Percentiles rank a stretch among this genome's conserved stretches.
Evolutionary conservation across 495 filamentous ascomycete genomes (phyloP).

Genomic region (Chlorociboria aeruginascens): DNA sequence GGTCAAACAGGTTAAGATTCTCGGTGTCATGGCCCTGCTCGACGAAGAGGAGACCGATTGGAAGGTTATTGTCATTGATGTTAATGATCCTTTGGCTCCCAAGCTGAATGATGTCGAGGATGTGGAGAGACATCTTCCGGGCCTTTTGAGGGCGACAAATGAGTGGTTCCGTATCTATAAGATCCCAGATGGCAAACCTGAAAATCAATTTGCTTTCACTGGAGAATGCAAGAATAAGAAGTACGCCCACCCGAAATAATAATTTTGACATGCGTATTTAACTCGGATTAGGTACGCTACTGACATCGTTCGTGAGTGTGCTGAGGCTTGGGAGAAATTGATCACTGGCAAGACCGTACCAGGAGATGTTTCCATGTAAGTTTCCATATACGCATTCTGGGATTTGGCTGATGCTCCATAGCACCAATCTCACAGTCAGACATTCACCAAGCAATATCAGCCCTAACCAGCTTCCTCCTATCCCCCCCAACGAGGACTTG

Average conservation of each 20-base stretch:
- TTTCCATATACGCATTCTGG: slow-evolving; percentile 3
- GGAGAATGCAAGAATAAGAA: slow-evolving; percentile 99
- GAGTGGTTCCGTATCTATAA: slow-evolving; percentile 99
- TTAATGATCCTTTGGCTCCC: slow-evolving; percentile 90
- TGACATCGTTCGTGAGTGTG: slow-evolving; percentile 90
- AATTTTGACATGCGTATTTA: slow-evolving; percentile 17
- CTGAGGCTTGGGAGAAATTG: slow-evolving; percentile 92
- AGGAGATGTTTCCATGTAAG: slow-evolving; percentile 75
- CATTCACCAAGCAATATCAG: slow-evolving; percentile 58
- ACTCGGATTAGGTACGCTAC: slow-evolving; percentile 56
- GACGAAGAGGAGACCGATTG: slow-evolving; percentile 99
- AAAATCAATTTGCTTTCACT: slow-evolving; percentile 99
- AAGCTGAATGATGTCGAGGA: slow-evolving; percentile 99
- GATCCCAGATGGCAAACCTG: slow-evolving; percentile 99
- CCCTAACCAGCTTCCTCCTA: slow-evolving; percentile 49
- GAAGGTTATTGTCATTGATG: slow-evolving; percentile 99
- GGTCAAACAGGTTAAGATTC: slow-evolving; percentile 98
- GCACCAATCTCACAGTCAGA: slow-evolving; percentile 64
- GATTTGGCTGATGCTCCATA: slow-evolving; percentile 29
- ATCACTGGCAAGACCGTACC: slow-evolving; percentile 72
- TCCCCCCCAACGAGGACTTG: slow-evolving; percentile 66
- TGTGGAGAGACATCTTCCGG: slow-evolving; percentile 95
- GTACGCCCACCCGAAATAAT: slow-evolving; percentile 27
- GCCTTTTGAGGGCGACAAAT: slow-evolving; percentile 92
- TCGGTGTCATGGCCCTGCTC: slow-evolving; percentile 97